Percentiles rank a stretch among this genome's conserved stretches.
phyloP scores from a whole-genome alignment of 495 filamentous ascomycete species.

The Parmelia sp. region DNA sequence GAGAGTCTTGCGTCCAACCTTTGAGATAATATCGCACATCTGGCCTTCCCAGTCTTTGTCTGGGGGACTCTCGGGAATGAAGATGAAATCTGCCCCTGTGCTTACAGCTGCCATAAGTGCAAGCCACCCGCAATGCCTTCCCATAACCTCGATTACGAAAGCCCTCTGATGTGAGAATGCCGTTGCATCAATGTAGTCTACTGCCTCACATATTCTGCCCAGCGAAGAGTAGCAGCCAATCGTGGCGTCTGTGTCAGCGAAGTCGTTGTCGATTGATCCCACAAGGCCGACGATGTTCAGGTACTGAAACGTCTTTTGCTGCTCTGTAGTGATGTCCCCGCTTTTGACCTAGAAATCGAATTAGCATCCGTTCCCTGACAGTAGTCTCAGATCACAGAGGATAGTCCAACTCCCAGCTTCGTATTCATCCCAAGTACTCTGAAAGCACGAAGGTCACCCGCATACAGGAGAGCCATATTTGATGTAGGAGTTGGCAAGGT shows the following conservation, averaged over 20 bases:
- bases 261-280: conserved; percentile 97
- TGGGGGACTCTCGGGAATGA: conserved; percentile 93
- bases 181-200: conserved; percentile 96
- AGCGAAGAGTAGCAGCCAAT: conserved; percentile 96
- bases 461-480: neutral
- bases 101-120: conserved; percentile 95
- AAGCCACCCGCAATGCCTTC: conserved; percentile 97
- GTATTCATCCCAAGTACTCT: neutral
- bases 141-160: conserved; percentile 99
- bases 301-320: conserved; percentile 65
- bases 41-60: conserved; percentile 79
- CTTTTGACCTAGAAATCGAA: neutral
- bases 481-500: neutral
- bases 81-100: conserved; percentile 93
- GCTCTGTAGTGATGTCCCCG: conserved; percentile 50
- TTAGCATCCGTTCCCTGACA: neutral
- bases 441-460: neutral
- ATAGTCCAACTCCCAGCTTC: neutral
- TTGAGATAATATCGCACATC: conserved; percentile 76
- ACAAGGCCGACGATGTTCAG: conserved; percentile 96
- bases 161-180: conserved; percentile 94
- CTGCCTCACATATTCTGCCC: conserved; percentile 82
- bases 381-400: neutral
- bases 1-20: conserved; percentile 44
- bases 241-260: conserved; percentile 93